Evolutionary conservation across 345 rosid species (phyloP), one percentile per base, ranked within the genome.

Genomic region (Rhodamnia rubescens): DNA sequence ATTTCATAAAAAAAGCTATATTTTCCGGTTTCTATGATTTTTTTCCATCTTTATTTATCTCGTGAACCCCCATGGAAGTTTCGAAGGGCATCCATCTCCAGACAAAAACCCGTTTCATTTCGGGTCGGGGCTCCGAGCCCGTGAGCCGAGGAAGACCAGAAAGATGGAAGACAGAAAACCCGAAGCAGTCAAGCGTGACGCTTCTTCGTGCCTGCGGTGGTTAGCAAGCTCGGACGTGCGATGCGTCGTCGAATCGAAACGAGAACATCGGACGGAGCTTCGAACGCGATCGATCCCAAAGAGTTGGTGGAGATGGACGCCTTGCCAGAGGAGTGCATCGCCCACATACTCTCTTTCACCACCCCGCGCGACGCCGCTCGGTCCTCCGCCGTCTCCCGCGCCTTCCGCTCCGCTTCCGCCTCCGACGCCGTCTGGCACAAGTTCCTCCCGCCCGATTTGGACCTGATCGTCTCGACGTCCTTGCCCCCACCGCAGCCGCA

Each of bases 381-480:
- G 24, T 56, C 81, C n/a, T 83, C 93, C 3, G 53, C 85, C 69
- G 92, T 94, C 61, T 92, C 93, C 0, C 88, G 87, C 29, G 5
- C 84, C 20, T 91, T 92, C 51, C 89, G 58, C 75, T 88, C 90
- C 2, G 92, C 93, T 5, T 90, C 89, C 2, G 57, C 84, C 36
- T 91, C 93, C 49, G 94, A 94, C 82, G 82, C 22, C 54, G 95
- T 91, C 8, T 93, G 96, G 96, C 84, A 86, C 8, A 87, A 74
- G 55, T 95, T 91, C 85, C 86, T 95, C 8, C 95, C 95, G 15
- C 55, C 86, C 2, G 93, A 92, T 57, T 86, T 88, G 78, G 83
- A 50, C 8, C 59, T 86, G 16, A 85, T 91, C 80, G 52, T 89
- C 78, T 88, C 86, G 7, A 83, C 89, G 44, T 20, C 86, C 8